Base-by-base conservation (phyloP, 1,284 basidiomycete species). In the Vanrija pseudolonga region DNA sequence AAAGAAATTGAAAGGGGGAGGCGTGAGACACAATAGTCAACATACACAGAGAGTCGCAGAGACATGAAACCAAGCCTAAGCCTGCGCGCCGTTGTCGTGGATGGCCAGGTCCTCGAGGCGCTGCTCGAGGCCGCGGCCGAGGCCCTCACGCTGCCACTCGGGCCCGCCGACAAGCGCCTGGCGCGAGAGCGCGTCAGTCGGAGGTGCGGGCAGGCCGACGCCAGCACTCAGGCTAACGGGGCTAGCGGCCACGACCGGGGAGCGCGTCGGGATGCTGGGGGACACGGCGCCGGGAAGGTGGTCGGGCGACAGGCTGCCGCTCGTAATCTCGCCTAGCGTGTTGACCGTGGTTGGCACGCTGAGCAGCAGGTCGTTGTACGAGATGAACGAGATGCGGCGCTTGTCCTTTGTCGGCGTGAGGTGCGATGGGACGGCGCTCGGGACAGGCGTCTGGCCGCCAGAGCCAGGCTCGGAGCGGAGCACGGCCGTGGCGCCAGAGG, bases 81-180 rank as follows among this genome's bases (percentile, higher is more conserved):
- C 32, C 32, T 32, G 32, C 32, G 32, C 32, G 32, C 9, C 12
- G 32, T 50, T 49, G 36, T 62, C 51, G 36, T 40, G 18, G 15
- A 45, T 45, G 53, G 60, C 65, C 17, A 72, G 57, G 50, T 67
- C 67, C 52, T 90, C 89, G 53, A 91, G 71, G 44, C 89, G 77
- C 77, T 90, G 89, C 73, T 89, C 89, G 42, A 91, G 71, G 0
- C 89, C 89, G 56, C 79, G 81, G 0, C 89, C 89, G 14, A 91
- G 73, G 0, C 89, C 89, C 64, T 90, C 86, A 6, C 88, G 78
- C 62, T 88, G 85, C 88, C 88, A 91, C 72, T 90, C 89, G 32
- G 32, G 32, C 32, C 14, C 32, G 0, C 87, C 88, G 26, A 86
- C 56, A 23, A 47, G 20, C 40, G 41, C 20, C 19, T 23, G 22